phyloP scores from a whole-genome alignment of 495 filamentous ascomycete species.

The Aspergillus coremiiformis region DNA sequence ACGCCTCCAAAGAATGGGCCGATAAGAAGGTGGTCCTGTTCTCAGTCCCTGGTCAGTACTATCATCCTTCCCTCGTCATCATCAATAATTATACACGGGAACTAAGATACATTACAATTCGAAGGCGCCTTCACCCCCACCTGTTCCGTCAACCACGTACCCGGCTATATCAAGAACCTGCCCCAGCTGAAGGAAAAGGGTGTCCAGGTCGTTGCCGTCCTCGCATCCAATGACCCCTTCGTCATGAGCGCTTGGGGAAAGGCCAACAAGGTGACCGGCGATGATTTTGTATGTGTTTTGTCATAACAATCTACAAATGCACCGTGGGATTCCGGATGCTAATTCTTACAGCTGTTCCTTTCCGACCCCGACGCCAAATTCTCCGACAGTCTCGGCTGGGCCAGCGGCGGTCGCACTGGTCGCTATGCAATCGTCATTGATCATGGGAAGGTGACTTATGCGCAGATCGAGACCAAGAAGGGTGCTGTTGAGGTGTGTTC shows the following conservation, averaged over 20 bases:
- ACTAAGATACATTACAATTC: not conserved
- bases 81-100: not conserved
- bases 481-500: conserved; percentile 41
- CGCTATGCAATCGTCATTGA: conserved; percentile 83
- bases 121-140: conserved; percentile 89
- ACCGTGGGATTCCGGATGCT: not conserved
- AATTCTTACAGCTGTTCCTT: conserved; percentile 58
- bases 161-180: conserved; percentile 71
- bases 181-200: conserved; percentile 69
- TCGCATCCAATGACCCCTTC: conserved; percentile 81
- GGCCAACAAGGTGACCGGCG: conserved; percentile 73
- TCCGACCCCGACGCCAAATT: conserved; percentile 69
- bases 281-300: conserved; percentile 55
- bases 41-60: conserved; percentile 68
- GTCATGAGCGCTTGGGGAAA: conserved; percentile 96
- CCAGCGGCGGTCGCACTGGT: conserved; percentile 57
- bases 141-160: conserved; percentile 78
- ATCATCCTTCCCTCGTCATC: not conserved
- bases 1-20: conserved; percentile 77
- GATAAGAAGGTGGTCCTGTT: conserved; percentile 87
- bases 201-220: conserved; percentile 73
- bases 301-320: not conserved
- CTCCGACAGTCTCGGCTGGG: conserved; percentile 75
- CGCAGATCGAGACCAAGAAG: conserved; percentile 65
- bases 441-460: conserved; percentile 80